Evolutionary conservation across 179 eudicot species (phyloP).

Genomic region (Vitellaria paradoxa): DNA sequence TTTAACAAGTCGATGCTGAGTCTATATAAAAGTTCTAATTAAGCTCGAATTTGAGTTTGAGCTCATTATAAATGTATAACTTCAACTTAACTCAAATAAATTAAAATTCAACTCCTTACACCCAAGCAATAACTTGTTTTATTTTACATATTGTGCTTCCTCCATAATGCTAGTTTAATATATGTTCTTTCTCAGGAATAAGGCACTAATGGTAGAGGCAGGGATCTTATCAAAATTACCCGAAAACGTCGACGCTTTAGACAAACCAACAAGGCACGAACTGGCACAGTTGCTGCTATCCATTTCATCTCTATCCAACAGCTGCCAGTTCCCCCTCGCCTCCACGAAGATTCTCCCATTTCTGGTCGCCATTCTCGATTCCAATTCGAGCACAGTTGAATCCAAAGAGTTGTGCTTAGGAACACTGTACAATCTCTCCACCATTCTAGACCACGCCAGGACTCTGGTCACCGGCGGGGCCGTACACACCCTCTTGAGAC

Average conservation of each 20-base stretch:
- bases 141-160: no score
- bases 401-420: conserved; percentile 52
- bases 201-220: conserved; percentile 77
- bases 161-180: no score
- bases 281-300: conserved; percentile 56
- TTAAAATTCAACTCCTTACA: no score
- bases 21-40: no score
- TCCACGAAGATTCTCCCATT: conserved; percentile 48
- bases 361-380: conserved; percentile 40
- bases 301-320: conserved; percentile 57
- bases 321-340: conserved; percentile 41
- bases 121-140: no score
- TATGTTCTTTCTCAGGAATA: conserved; percentile 52
- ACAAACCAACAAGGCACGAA: conserved; percentile 45
- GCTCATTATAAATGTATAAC: no score
- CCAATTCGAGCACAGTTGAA: conserved; percentile 30
- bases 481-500: conserved; percentile 38
- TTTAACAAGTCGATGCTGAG: no score
- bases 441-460: conserved; percentile 49
- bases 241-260: conserved; percentile 26
- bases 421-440: conserved; percentile 65
- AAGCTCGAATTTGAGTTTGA: no score
- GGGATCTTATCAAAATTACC: conserved; percentile 73
- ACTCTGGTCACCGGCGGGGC: conserved; percentile 43
- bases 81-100: no score